These are phyloP conservation scores for Aspergillus pseudoterreus DNA, from an alignment of 2,329 filamentous ascomycete species.

Conservation along the genomic window DNA sequence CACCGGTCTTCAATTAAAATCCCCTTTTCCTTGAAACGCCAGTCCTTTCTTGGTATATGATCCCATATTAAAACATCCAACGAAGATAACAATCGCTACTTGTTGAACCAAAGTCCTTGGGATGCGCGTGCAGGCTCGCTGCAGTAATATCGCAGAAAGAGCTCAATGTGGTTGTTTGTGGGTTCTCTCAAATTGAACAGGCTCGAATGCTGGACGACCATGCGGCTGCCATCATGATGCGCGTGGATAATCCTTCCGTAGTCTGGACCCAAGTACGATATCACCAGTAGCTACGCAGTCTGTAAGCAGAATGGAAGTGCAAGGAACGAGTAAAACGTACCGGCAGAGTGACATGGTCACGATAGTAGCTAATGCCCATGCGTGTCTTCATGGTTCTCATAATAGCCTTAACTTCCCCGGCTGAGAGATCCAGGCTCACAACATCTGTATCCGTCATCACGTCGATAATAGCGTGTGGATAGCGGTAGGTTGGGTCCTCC, in stretches of 20 bases:
- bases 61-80: background rate
- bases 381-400: background rate
- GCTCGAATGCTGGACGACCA: conserved; percentile 2
- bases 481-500: background rate
- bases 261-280: conserved; percentile 1
- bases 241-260: conserved; percentile 6
- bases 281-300: background rate
- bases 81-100: background rate
- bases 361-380: background rate
- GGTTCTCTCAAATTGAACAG: background rate
- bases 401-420: background rate
- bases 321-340: background rate
- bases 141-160: background rate
- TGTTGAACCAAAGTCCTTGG: background rate
- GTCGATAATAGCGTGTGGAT: background rate
- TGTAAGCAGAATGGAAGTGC: background rate
- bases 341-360: background rate
- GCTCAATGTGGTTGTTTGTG: background rate
- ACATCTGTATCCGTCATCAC: background rate
- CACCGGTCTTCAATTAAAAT: too few species aligned
- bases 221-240: conserved; percentile 1
- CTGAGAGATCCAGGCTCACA: background rate
- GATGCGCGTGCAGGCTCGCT: background rate
- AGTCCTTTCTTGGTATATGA: too few species aligned
- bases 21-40: too few species aligned